Evolutionary conservation across 2,329 filamentous ascomycete species (phyloP).

Genomic region (Aspergillus sergii): DNA sequence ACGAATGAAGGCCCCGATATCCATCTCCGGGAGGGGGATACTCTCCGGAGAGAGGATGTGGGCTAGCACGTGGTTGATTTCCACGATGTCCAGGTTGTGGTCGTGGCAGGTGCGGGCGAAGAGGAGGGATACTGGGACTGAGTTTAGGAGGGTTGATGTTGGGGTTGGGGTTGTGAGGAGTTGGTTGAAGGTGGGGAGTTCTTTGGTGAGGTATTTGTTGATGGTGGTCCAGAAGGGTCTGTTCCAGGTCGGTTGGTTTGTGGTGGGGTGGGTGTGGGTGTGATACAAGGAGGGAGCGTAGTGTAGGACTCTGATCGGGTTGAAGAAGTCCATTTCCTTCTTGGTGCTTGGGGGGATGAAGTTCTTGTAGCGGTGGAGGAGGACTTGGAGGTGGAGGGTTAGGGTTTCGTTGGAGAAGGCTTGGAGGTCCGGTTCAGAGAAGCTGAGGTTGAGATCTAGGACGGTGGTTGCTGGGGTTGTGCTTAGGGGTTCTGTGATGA

Average conservation of each 20-base stretch:
- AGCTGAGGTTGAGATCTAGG: not conserved
- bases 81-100: not conserved
- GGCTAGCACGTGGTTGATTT: not conserved
- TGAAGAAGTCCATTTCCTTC: not conserved
- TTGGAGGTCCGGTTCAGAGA: not conserved
- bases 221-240: not conserved
- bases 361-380: not conserved
- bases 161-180: not conserved
- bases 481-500: not conserved
- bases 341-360: not conserved
- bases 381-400: not conserved
- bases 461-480: not conserved
- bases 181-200: not conserved
- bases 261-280: not conserved
- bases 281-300: no score
- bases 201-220: not conserved
- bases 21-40: not conserved
- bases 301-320: not conserved
- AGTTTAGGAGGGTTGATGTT: not conserved
- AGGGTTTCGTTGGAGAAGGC: not conserved
- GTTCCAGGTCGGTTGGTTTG: not conserved
- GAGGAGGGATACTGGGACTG: not conserved
- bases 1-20: not conserved
- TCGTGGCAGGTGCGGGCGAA: not conserved
- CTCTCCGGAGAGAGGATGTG: not conserved